These are phyloP conservation scores for Psilocybe sp. DNA, from an alignment of 768 basidiomycete species.

Conservation along the genomic window DNA sequence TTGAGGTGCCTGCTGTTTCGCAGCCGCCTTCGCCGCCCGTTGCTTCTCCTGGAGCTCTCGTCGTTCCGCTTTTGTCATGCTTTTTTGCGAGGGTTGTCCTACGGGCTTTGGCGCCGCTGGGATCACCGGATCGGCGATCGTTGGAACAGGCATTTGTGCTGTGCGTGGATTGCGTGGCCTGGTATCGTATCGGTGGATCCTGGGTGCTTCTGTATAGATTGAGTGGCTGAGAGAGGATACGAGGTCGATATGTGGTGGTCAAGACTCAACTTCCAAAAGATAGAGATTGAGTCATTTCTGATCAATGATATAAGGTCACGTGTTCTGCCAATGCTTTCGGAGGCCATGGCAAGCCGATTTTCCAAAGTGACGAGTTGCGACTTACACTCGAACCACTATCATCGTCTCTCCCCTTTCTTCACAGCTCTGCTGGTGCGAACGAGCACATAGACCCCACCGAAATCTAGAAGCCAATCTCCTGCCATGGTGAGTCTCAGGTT, in stretches of 20 bases:
- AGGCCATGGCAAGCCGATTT: no score
- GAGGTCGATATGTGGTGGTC: background rate
- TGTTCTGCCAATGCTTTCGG: background rate
- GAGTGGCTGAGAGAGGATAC: no score
- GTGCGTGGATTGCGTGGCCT: no score
- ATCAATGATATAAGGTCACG: background rate
- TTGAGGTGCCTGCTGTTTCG: constrained; percentile 30
- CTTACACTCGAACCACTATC: no score
- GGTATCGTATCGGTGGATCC: no score
- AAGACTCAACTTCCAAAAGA: background rate
- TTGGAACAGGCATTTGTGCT: constrained; percentile 32
- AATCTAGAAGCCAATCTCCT: no score
- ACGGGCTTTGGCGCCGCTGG: constrained; percentile 13
- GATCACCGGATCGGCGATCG: constrained; percentile 21
- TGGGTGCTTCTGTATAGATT: no score
- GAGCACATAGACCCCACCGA: no score
- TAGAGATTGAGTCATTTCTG: background rate
- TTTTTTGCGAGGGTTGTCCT: constrained; percentile 55
- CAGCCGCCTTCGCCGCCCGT: constrained; percentile 68
- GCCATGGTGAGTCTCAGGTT: no score
- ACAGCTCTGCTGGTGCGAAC: no score
- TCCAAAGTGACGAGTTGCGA: no score
- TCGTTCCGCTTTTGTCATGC: constrained; percentile 78
- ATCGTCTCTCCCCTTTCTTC: no score
- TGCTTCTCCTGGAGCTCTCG: constrained; percentile 79